phyloP scores from a whole-genome alignment of 2,329 filamentous ascomycete genomes.

The Beauveria australis region DNA sequence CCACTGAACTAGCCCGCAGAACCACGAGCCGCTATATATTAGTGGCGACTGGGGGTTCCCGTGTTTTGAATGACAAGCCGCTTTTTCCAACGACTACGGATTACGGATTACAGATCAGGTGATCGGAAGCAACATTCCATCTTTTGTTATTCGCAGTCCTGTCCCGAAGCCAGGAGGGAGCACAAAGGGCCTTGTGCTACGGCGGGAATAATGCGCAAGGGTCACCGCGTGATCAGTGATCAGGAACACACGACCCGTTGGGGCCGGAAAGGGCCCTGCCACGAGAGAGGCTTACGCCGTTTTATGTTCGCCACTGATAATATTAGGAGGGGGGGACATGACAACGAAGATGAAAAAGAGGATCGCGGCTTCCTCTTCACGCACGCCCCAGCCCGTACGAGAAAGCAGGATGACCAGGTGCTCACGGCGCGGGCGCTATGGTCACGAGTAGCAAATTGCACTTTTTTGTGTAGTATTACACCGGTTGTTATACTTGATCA shows the following conservation, averaged over 20 bases:
- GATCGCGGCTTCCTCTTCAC: background rate
- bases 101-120: background rate
- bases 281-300: background rate
- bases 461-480: background rate
- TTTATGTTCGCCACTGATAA: too few relatives aligned
- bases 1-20: background rate
- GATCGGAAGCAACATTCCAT: background rate
- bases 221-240: background rate
- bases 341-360: background rate
- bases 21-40: background rate
- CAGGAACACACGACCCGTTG: background rate
- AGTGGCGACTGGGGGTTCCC: background rate
- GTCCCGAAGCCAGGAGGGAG: background rate
- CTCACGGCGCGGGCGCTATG: background rate
- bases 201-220: background rate
- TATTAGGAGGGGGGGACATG: too few relatives aligned
- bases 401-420: background rate
- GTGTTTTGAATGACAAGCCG: background rate
- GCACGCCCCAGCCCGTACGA: background rate
- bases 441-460: conserved; percentile 1
- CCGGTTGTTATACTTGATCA: background rate
- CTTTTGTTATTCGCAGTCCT: background rate
- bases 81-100: background rate
- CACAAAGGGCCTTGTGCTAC: background rate
- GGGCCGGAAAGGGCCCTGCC: background rate